A percentile compares a stretch with the other conserved stretches of the same genome.
Conservation (phyloP, 768 basidiomycete genomes). For the Kwoniella bestiolae region DNA sequence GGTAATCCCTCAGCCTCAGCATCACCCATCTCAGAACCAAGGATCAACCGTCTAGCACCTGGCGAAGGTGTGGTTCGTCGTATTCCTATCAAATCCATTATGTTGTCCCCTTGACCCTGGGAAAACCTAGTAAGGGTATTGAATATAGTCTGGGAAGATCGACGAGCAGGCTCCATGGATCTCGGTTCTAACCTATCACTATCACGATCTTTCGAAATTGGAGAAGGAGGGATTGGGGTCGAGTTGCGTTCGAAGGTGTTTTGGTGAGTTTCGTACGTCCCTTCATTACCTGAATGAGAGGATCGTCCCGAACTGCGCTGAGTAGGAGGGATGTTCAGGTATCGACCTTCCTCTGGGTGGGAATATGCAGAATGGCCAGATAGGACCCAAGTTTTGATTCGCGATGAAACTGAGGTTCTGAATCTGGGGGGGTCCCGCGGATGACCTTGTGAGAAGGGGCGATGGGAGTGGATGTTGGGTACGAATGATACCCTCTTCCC, state of each 20-base stretch:
- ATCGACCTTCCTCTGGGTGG: not conserved
- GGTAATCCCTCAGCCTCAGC: not conserved
- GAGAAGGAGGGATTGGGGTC: not conserved
- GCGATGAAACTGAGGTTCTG: not conserved
- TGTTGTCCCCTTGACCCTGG: not conserved
- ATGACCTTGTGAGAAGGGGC: not conserved
- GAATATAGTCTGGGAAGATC: slow-evolving; percentile 4
- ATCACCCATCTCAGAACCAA: not conserved
- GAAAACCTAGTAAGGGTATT: not conserved
- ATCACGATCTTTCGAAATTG: not conserved
- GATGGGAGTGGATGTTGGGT: not conserved
- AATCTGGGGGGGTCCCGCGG: not conserved
- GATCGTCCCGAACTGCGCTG: not conserved
- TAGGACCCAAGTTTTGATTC: slow-evolving; percentile 6
- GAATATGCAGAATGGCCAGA: not conserved
- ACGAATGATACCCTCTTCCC: not conserved
- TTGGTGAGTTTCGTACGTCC: not conserved
- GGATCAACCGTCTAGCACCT: not conserved
- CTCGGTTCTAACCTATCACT: not conserved
- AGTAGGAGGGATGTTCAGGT: not conserved
- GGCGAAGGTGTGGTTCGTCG: slow-evolving; percentile 2
- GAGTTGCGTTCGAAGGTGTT: not conserved
- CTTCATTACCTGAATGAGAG: not conserved
- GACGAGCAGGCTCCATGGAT: not conserved
- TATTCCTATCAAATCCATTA: slow-evolving; percentile 1